These are phyloP conservation scores for Hamamelis virginiana DNA, from an alignment of 164 flowering plant genomes.

Conservation along the genomic window DNA sequence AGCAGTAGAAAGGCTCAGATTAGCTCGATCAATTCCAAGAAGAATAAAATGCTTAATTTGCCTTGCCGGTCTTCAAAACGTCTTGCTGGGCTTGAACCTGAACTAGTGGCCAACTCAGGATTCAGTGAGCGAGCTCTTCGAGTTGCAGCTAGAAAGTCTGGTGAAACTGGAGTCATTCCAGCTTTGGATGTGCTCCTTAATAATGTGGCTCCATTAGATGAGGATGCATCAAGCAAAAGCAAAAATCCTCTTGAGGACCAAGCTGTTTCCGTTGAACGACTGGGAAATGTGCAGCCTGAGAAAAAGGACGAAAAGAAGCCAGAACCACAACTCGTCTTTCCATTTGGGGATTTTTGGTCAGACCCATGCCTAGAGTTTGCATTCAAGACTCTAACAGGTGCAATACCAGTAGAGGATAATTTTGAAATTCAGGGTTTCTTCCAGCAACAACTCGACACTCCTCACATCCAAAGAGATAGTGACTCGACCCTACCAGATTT, in stretches of 20 bases:
- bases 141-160: slow-evolving; percentile 11
- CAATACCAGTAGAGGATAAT: slow-evolving; percentile 39
- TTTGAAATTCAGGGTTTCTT: slow-evolving; percentile 28
- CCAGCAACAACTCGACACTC: slow-evolving; percentile 19
- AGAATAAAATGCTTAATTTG: slow-evolving; percentile 7
- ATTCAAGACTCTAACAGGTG: slow-evolving; percentile 51
- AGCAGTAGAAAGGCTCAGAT: slow-evolving; percentile 1
- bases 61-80: slow-evolving; percentile 38
- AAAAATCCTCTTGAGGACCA: background rate
- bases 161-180: slow-evolving; percentile 6
- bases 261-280: slow-evolving; percentile 7
- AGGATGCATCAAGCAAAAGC: background rate
- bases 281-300: slow-evolving; percentile 2
- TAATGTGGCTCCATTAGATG: background rate
- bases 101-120: slow-evolving; percentile 7
- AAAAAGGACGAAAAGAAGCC: slow-evolving; percentile 13
- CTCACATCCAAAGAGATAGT: slow-evolving; percentile 4
- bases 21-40: slow-evolving; percentile 12
- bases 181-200: slow-evolving; percentile 1
- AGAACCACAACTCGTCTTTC: slow-evolving; percentile 12
- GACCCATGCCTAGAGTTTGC: slow-evolving; percentile 63
- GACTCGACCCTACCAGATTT: slow-evolving; percentile 21
- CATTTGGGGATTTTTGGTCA: slow-evolving; percentile 37
- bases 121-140: slow-evolving; percentile 16
- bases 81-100: slow-evolving; percentile 37